These are phyloP conservation scores for Seiridium cupressi DNA, from an alignment of 2,329 filamentous ascomycete genomes.

Conservation along the genomic window DNA sequence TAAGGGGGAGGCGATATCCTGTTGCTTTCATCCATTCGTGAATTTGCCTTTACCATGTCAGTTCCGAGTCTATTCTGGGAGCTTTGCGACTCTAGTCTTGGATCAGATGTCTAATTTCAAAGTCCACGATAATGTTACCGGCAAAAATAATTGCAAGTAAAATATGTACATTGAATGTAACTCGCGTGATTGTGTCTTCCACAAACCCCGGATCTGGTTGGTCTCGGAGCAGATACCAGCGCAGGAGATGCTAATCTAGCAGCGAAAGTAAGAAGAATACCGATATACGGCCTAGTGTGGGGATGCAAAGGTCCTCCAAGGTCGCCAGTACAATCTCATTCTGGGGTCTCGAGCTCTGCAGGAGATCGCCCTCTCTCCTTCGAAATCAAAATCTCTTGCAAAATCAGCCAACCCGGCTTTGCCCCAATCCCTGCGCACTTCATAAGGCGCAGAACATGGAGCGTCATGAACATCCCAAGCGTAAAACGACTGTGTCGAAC, in stretches of 20 bases:
- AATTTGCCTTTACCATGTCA: too few relatives aligned
- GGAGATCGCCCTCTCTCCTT: constrained; percentile 6
- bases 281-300: neutral
- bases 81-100: neutral
- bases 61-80: too few relatives aligned
- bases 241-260: constrained; percentile 1
- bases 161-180: constrained; percentile 2
- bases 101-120: neutral
- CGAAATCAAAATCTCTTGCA: constrained; percentile 9
- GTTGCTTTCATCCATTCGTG: neutral
- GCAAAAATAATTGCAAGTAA: neutral
- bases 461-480: too few relatives aligned
- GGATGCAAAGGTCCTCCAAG: too few relatives aligned
- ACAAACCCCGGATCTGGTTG: neutral
- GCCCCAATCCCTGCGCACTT: neutral
- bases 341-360: neutral
- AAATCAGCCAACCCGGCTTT: neutral
- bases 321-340: constrained; percentile 5
- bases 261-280: constrained; percentile 3
- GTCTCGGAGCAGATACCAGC: neutral
- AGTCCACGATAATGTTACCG: neutral
- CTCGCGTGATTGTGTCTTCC: neutral
- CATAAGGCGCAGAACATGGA: neutral
- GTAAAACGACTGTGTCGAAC: neutral
- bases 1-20: neutral